phyloP scores from a whole-genome alignment of 140 eudicot species.

The Anethum foeniculum region DNA sequence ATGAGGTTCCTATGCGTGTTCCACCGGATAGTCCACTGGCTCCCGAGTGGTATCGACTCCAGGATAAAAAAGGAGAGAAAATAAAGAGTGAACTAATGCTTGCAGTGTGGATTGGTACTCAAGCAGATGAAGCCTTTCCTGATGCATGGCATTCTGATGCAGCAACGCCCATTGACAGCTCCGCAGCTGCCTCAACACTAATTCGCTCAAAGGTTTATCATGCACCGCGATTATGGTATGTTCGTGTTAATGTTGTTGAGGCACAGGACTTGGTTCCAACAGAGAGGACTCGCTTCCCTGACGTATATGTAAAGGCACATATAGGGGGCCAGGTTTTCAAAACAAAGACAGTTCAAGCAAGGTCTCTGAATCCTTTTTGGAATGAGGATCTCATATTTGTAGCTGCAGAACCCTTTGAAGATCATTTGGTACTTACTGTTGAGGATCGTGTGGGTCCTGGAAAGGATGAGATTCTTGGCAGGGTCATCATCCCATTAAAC shows the following conservation, averaged over 20 bases:
- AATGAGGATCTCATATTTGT: constrained; percentile 86
- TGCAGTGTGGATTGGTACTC: constrained; percentile 92
- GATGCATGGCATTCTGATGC: constrained; percentile 88
- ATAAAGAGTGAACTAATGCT: constrained; percentile 75
- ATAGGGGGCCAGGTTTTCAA: constrained; percentile 52
- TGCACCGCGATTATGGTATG: constrained; percentile 90
- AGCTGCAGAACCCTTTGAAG: constrained; percentile 95
- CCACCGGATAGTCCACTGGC: constrained; percentile 97
- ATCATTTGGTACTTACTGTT: constrained; percentile 48
- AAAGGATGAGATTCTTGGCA: constrained; percentile 60
- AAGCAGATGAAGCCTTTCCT: constrained; percentile 89
- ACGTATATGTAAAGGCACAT: constrained; percentile 56
- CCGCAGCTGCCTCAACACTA: constrained; percentile 30
- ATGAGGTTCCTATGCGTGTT: constrained; percentile 70
- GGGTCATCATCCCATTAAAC: constrained; percentile 54
- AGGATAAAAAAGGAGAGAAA: constrained; percentile 56
- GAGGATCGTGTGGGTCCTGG: constrained; percentile 70
- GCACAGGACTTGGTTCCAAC: constrained; percentile 68
- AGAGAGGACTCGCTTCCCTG: constrained; percentile 59
- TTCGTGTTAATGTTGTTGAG: constrained; percentile 75
- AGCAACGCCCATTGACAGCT: constrained; percentile 41
- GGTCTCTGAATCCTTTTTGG: constrained; percentile 55
- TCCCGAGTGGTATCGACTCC: constrained; percentile 82
- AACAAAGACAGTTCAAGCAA: constrained; percentile 56
- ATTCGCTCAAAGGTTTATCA: constrained; percentile 83